Base-by-base conservation (phyloP, 2,329 filamentous ascomycete species). In the Alternaria infectoria region DNA sequence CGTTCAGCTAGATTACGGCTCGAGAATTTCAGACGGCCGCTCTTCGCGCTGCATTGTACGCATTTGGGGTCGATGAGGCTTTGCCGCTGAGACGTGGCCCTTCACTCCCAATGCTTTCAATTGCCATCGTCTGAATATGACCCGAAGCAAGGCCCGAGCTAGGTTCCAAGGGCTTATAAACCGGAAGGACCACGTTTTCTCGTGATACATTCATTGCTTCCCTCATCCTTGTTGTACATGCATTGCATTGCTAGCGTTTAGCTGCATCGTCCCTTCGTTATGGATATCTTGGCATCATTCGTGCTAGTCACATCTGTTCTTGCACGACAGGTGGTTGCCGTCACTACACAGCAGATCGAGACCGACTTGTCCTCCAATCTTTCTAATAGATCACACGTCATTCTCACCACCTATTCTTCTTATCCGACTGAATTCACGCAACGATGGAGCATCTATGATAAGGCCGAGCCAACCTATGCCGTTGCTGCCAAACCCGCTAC, bases 331-430 rank as follows among this genome's bases (percentile, higher is more conserved):
- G 55, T 23, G 15, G n/a, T 43, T 19, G 55, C 55, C 2, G 8
- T 57, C 19, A 50, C 55, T 30, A 50, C 55, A 26, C 55, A 57
- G n/a, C 55, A 57, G 21, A 57, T 57, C 6, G 7, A 50, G 11
- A 50, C n/a, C 32, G 55, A 57, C 45, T 23, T 57, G 55, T 25
- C 55, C 11, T 50, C 30, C 10, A 50, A 30, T 11, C 45, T 57
- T 3, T 50, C 55, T 7, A 12, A n/a, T 6, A 23, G n/a, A 26
- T 57, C 55, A 23, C 15, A 50, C 10, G 21, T 57, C 8, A 7
- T 57, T 8, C 2, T 32, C 11, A 57, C 55, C 12, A 50, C 45
- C 21, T 15, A 57, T 10, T 19, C 55, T 26, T 57, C 45, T 19
- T 57, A 57, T 0, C 11, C 45, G 12, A 57, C 30, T 21, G 21